Percentiles rank a stretch among this genome's conserved stretches.
Evolutionary conservation across 2,329 filamentous ascomycete genomes (phyloP).

Genomic region (Penicillium sp.): DNA sequence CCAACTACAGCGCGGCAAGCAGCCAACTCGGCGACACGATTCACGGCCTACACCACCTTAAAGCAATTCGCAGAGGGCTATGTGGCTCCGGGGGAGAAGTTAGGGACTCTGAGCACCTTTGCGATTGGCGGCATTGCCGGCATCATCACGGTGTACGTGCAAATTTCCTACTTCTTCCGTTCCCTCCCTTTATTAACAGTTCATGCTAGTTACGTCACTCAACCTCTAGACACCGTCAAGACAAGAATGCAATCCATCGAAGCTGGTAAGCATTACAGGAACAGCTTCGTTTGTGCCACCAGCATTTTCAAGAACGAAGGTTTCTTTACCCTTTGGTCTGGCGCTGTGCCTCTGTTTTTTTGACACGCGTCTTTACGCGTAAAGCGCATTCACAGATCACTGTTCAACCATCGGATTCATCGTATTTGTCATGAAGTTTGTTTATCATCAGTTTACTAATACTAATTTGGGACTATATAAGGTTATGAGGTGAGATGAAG

Average conservation of each 20-base stretch:
- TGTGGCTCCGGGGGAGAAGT: slow-evolving; percentile 90
- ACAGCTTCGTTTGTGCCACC: slow-evolving; percentile 78
- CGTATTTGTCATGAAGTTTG: too few species aligned
- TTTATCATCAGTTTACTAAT: too few species aligned
- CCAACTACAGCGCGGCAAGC: slow-evolving; percentile 93
- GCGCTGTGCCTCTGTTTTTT: slow-evolving; percentile 82
- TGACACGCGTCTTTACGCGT: too few species aligned
- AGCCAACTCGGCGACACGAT: slow-evolving; percentile 89
- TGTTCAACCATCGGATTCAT: too few species aligned
- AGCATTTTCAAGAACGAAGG: slow-evolving; percentile 89
- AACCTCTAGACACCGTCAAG: slow-evolving; percentile 89
- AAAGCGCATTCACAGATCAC: too few species aligned
- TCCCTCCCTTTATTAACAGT: not conserved
- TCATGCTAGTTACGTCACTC: slow-evolving; percentile 51
- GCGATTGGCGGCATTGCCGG: slow-evolving; percentile 86
- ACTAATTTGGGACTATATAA: too few species aligned
- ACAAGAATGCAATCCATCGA: slow-evolving; percentile 97
- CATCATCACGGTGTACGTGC: slow-evolving; percentile 74
- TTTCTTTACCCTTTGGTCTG: slow-evolving; percentile 88
- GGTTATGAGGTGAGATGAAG: too few species aligned
- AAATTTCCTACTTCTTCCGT: not conserved
- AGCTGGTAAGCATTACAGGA: slow-evolving; percentile 76
- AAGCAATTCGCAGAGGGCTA: slow-evolving; percentile 91
- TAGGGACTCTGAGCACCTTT: slow-evolving; percentile 84
- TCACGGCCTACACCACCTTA: slow-evolving; percentile 85